A percentile compares a stretch with the other conserved stretches of the same genome.
These are phyloP conservation scores for Hypericum perforatum DNA, from an alignment of 345 rosid genomes.

Conservation along the genomic window DNA sequence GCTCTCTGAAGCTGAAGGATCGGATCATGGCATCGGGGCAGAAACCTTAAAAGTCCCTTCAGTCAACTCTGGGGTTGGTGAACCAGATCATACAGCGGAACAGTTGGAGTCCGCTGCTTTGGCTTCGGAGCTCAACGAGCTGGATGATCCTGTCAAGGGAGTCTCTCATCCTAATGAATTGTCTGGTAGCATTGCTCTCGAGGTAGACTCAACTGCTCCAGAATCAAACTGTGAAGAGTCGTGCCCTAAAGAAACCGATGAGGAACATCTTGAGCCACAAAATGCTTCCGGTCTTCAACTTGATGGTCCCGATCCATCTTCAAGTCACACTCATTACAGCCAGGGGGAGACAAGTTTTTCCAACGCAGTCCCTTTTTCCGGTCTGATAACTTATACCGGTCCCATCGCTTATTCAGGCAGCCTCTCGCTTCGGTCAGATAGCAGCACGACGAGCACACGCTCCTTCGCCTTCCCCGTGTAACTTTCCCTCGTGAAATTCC, in stretches of 20 bases:
- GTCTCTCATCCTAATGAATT: constrained; percentile 3
- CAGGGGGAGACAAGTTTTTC: constrained; percentile 76
- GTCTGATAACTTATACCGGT: constrained; percentile 58
- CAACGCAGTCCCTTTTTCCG: constrained; percentile 42
- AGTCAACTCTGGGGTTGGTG: not conserved
- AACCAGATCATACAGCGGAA: not conserved
- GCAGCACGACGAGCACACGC: constrained; percentile 86
- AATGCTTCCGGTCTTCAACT: constrained; percentile 16
- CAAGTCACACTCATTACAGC: constrained; percentile 21
- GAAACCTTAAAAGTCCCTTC: not conserved
- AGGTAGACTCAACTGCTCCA: constrained; percentile 19
- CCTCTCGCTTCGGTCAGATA: constrained; percentile 72
- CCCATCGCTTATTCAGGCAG: constrained; percentile 62
- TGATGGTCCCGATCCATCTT: constrained; percentile 13
- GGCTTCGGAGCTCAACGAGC: not conserved
- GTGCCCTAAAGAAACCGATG: constrained; percentile 12
- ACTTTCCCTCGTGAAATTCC: constrained; percentile 2
- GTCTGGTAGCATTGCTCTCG: constrained; percentile 21
- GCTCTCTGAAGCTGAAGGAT: constrained; percentile 14
- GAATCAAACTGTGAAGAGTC: constrained; percentile 10
- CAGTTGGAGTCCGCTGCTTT: not conserved
- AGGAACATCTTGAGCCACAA: constrained; percentile 11
- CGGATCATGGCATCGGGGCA: constrained; percentile 1
- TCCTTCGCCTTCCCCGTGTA: constrained; percentile 95
- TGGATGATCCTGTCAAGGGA: constrained; percentile 8